A percentile compares a stretch with the other conserved stretches of the same genome.
Conservation (phyloP, 169 alveolate genomes). For the Cystoisospora suis region DNA sequence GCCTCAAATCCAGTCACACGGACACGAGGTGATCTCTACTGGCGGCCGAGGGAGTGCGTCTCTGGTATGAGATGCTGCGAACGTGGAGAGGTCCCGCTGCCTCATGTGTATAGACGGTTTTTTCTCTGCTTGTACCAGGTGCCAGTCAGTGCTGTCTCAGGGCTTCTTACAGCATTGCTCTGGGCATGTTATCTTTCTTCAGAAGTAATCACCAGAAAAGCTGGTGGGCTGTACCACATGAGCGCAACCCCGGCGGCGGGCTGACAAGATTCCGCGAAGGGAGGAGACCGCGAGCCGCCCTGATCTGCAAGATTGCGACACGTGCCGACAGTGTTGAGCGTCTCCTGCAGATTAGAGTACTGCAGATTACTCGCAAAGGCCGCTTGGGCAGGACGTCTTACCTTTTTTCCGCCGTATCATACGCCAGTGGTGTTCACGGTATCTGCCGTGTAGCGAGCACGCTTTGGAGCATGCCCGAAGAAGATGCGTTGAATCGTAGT, state of each 20-base stretch:
- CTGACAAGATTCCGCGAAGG: not conserved
- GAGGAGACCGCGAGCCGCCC: not conserved
- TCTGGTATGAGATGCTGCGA: not conserved
- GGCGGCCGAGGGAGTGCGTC: not conserved
- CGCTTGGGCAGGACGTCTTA: too few relatives aligned
- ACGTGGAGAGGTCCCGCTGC: not conserved
- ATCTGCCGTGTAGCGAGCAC: too few relatives aligned
- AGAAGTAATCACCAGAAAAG: not conserved
- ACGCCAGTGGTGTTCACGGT: too few relatives aligned
- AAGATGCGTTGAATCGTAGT: too few relatives aligned
- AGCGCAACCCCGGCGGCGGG: conserved; percentile 20
- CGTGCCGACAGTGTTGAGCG: not conserved
- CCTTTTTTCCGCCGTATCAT: too few relatives aligned
- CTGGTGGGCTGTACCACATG: conserved; percentile 30
- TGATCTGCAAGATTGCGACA: not conserved
- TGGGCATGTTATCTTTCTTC: not conserved
- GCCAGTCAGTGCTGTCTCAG: too few relatives aligned
- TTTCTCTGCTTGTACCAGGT: not conserved
- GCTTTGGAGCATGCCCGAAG: too few relatives aligned
- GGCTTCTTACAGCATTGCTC: too few relatives aligned
- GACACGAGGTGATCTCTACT: not conserved
- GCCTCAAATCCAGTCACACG: not conserved
- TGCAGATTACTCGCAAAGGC: not conserved
- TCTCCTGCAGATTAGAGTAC: not conserved
- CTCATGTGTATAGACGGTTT: not conserved